Evolutionary conservation across 192 early-diverging fungal species (phyloP).

Genomic region (Coemansia sp.): DNA sequence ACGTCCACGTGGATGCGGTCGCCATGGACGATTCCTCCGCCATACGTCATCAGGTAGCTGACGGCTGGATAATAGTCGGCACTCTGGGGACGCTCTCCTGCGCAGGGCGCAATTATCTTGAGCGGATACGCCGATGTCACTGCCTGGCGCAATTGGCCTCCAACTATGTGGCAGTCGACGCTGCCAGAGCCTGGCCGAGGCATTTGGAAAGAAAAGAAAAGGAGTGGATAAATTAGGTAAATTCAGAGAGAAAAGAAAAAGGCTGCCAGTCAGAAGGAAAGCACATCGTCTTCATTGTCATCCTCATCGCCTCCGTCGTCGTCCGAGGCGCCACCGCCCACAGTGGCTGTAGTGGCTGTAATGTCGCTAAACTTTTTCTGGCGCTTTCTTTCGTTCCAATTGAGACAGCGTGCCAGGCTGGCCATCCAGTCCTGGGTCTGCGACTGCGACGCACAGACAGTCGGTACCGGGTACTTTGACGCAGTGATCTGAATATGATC

Average conservation of each 20-base stretch:
- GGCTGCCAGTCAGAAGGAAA: not conserved
- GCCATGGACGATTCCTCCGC: conserved; percentile 75
- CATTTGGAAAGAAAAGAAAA: conserved; percentile 4
- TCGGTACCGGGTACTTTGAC: conserved; percentile 83
- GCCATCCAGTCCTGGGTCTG: conserved; percentile 88
- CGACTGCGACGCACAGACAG: conserved; percentile 71
- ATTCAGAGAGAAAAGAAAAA: conserved; percentile 3
- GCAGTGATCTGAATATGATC: conserved; percentile 87
- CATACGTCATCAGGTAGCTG: conserved; percentile 67
- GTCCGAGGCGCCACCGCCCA: conserved; percentile 1
- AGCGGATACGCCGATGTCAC: conserved; percentile 46
- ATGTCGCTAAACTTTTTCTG: conserved; percentile 77
- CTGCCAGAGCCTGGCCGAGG: conserved; percentile 30
- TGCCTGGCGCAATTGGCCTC: conserved; percentile 24
- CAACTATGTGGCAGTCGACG: conserved; percentile 37
- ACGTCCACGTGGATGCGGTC: conserved; percentile 61
- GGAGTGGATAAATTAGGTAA: too few species aligned
- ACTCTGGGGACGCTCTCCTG: conserved; percentile 4
- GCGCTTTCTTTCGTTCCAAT: conserved; percentile 89
- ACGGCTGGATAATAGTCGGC: conserved; percentile 33
- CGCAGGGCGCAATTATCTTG: conserved; percentile 50
- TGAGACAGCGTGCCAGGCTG: conserved; percentile 75
- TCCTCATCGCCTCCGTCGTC: conserved; percentile 6
- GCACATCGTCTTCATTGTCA: conserved; percentile 7
- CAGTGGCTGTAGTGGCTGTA: conserved; percentile 6